Conservation (phyloP, 768 basidiomycete genomes). For the Lactarius evosmus region DNA sequence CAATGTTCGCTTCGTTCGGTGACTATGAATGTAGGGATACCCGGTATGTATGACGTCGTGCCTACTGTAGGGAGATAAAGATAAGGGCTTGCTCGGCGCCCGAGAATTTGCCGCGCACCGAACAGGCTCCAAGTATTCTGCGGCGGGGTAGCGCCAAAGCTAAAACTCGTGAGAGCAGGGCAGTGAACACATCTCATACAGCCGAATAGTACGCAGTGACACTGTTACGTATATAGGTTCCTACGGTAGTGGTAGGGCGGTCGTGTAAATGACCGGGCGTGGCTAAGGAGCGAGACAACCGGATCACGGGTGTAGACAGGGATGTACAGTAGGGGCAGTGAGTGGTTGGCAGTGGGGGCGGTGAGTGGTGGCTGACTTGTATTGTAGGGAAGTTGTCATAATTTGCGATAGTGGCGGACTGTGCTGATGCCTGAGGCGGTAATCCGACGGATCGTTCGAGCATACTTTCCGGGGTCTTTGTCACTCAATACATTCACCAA, state of each 20-base stretch:
- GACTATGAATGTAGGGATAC: slow-evolving; percentile 2
- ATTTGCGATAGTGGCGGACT: slow-evolving; percentile 19
- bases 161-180: not conserved
- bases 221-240: not conserved
- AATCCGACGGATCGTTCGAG: not conserved
- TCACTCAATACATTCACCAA: slow-evolving; percentile 12
- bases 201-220: not conserved
- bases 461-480: slow-evolving; percentile 24
- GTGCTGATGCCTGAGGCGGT: not conserved
- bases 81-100: not conserved
- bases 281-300: not conserved
- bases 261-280: too few relatives aligned
- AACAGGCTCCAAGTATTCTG: not conserved
- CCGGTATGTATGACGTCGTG: slow-evolving; percentile 7
- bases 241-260: not conserved
- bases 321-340: not conserved
- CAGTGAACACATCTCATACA: not conserved
- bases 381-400: slow-evolving; percentile 1
- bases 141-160: not conserved
- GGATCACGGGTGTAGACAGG: not conserved
- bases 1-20: slow-evolving; percentile 5
- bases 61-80: not conserved
- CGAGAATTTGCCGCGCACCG: not conserved
- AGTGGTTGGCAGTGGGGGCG: not conserved
- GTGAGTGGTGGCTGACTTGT: not conserved